These are phyloP conservation scores for Tolypocladium nubicola DNA, from an alignment of 2,329 filamentous ascomycete species.

Conservation along the genomic window DNA sequence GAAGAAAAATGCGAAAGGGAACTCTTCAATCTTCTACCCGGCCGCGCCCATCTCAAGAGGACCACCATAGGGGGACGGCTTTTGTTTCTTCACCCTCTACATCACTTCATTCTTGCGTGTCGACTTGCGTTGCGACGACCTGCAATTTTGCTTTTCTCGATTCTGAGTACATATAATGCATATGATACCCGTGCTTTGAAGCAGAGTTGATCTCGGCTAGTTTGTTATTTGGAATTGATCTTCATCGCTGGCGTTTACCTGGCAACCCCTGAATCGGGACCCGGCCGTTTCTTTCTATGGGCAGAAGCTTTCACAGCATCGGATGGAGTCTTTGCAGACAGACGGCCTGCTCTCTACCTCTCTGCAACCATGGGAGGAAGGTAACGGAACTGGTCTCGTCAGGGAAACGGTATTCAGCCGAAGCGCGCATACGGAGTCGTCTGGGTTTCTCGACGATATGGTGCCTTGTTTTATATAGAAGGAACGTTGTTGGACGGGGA, in stretches of 20 bases:
- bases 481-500: neutral
- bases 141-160: neutral
- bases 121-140: neutral
- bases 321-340: neutral
- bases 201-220: neutral
- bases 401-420: neutral
- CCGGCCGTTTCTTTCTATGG: neutral
- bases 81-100: neutral
- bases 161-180: constrained; percentile 9
- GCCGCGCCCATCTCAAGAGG: neutral
- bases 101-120: neutral
- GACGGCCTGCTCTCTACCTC: neutral
- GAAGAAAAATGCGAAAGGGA: neutral
- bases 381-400: neutral
- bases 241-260: neutral
- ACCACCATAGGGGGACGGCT: neutral
- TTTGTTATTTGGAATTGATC: neutral
- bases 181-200: constrained; percentile 10
- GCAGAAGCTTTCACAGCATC: neutral
- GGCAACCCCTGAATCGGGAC: neutral
- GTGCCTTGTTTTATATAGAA: neutral
- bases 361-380: neutral
- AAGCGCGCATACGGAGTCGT: neutral
- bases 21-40: neutral
- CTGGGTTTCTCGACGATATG: neutral